phyloP scores from a whole-genome alignment of 805 yeast genomes.

The Lachancea kluyveri region DNA sequence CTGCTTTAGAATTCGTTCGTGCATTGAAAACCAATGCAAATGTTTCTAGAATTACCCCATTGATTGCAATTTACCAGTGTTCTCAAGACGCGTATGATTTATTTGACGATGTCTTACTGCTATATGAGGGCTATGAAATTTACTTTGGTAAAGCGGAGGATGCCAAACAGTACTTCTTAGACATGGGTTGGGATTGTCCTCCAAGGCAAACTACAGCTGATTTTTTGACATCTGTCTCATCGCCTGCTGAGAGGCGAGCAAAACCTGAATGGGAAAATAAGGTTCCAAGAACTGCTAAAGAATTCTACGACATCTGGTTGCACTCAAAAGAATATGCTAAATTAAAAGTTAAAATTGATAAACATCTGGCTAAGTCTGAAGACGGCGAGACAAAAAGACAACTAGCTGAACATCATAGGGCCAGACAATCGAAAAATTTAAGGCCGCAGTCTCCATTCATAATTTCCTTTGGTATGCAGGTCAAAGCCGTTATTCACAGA shows the following conservation, averaged over 20 bases:
- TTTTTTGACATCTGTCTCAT: slow-evolving; percentile 49
- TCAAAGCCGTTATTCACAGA: slow-evolving; percentile 38
- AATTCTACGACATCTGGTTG: slow-evolving; percentile 47
- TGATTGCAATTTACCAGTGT: slow-evolving; percentile 58
- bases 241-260: slow-evolving; percentile 44
- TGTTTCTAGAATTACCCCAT: slow-evolving; percentile 44
- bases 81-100: slow-evolving; percentile 49
- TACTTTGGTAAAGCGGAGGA: slow-evolving; percentile 41
- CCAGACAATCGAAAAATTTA: slow-evolving; percentile 42
- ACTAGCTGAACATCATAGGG: slow-evolving; percentile 34
- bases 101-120: slow-evolving; percentile 46
- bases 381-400: slow-evolving; percentile 9
- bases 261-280: slow-evolving; percentile 38
- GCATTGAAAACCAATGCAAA: slow-evolving; percentile 48
- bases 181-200: slow-evolving; percentile 53
- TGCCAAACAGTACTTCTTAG: slow-evolving; percentile 44
- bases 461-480: slow-evolving; percentile 43
- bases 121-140: slow-evolving; percentile 53
- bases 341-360: slow-evolving; percentile 40
- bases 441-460: slow-evolving; percentile 43
- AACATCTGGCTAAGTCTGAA: slow-evolving; percentile 9
- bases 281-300: slow-evolving; percentile 48
- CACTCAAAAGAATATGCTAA: slow-evolving; percentile 37
- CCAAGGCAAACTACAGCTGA: slow-evolving; percentile 56
- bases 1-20: slow-evolving; percentile 50